These are phyloP conservation scores for Angophora floribunda DNA, from an alignment of 345 rosid genomes.

Conservation along the genomic window DNA sequence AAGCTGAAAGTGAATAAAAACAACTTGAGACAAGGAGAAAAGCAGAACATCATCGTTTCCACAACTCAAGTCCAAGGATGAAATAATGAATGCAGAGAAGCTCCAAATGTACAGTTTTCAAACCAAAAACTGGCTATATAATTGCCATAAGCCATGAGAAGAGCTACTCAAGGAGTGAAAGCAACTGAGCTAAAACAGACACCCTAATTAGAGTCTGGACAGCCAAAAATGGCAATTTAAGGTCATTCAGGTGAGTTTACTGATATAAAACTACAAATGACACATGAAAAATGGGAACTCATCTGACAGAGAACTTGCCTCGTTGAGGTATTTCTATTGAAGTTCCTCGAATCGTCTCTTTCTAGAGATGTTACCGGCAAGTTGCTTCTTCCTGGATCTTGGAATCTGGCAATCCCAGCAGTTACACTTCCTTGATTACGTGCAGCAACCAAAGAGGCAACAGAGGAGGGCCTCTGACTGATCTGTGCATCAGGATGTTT, in stretches of 20 bases:
- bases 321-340: slow-evolving; percentile 8
- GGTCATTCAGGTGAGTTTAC: background rate
- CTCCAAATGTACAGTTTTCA: background rate
- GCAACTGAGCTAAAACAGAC: background rate
- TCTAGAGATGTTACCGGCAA: slow-evolving; percentile 23
- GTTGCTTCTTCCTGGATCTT: slow-evolving; percentile 46
- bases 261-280: background rate
- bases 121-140: background rate
- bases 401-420: slow-evolving; percentile 46
- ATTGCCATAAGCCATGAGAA: background rate
- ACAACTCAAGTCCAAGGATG: background rate
- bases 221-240: background rate
- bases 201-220: background rate
- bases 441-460: slow-evolving; percentile 45
- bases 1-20: background rate
- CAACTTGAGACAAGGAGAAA: background rate
- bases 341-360: slow-evolving; percentile 17
- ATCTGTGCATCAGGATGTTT: slow-evolving; percentile 25
- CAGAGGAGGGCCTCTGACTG: slow-evolving; percentile 25
- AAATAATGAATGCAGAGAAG: background rate
- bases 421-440: slow-evolving; percentile 41
- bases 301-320: slow-evolving; percentile 12
- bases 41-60: background rate
- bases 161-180: background rate
- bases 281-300: background rate